A percentile compares a stretch with the other conserved stretches of the same genome.
These are phyloP conservation scores for Clavulina sp. DNA, from an alignment of 768 basidiomycete genomes.

Conservation along the genomic window DNA sequence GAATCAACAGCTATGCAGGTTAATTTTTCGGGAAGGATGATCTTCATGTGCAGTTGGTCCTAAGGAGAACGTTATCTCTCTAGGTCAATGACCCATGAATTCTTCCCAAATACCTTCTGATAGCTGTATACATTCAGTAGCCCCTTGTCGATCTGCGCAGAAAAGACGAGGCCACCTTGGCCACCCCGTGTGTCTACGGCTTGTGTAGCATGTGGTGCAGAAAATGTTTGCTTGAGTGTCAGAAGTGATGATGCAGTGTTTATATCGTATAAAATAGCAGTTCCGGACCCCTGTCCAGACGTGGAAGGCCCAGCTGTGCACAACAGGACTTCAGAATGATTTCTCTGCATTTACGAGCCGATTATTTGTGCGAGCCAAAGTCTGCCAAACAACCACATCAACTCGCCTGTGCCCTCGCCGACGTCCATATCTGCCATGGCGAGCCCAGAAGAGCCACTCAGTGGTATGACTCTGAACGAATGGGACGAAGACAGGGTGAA, in stretches of 20 bases:
- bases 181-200: conserved; percentile 48
- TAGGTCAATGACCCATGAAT: not conserved
- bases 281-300: conserved; percentile 32
- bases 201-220: conserved; percentile 46
- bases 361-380: not conserved
- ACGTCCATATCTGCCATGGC: not conserved
- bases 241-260: conserved; percentile 55
- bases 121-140: conserved; percentile 82
- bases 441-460: not conserved
- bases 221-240: conserved; percentile 78
- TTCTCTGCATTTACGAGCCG: not conserved
- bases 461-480: conserved; percentile 8
- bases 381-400: not conserved
- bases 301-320: not conserved
- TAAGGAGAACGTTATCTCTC: conserved; percentile 18
- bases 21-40: conserved; percentile 81
- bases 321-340: not conserved
- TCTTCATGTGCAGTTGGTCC: conserved; percentile 80
- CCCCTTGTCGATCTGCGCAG: conserved; percentile 76
- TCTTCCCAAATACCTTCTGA: conserved; percentile 48
- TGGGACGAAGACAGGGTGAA: conserved; percentile 40
- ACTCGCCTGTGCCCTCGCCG: not conserved
- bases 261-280: conserved; percentile 65
- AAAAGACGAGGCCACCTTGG: conserved; percentile 68
- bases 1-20: conserved; percentile 61